Base-by-base conservation (phyloP, 2,329 filamentous ascomycete species). In the Bipolaris oryzae region DNA sequence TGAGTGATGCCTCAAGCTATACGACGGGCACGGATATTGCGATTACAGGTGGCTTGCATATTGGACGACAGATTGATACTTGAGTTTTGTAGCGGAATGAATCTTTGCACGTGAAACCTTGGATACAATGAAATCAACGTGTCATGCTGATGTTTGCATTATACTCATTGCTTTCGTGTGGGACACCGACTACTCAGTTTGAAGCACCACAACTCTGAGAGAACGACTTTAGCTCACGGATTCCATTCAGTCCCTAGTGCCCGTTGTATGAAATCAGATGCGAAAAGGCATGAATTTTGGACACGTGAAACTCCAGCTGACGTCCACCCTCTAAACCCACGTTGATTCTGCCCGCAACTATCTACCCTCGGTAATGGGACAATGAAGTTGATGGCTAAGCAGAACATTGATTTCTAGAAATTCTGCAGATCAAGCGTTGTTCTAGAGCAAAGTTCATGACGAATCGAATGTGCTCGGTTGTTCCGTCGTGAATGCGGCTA, bases 21-120 rank as follows among this genome's bases (percentile, higher is more conserved):
- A 81, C 78, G 3, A 81, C 79, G 0, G 78, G 74, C 1, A 71
- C 76, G 1, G 79, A 82, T 55, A 78, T 82, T 54, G 68, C 70
- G 3, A 78, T 81, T 21, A 80, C 78, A 1, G 80, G 80, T 2
- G 80, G 79, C 25, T 33, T 45, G 10, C 38, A 41, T 41, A 23
- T 41, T 7, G 38, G 20, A 41, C 38, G 38, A 25, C 38, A 41
- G 38, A 41, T 41, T 41, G 38, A 41, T 41, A 41, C 38, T 41
- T 41, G 38, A 41, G 20, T 25, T 41, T 23, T 41, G 11, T 9
- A 41, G 20, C 4, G 11, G 11, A 41, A 41, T 41, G n/a, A n/a
- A 41, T 21, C n/a, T 41, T 25, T 41, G 20, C 20, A 23, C 11
- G 4, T 41, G 20, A 41, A 15, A 11, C 38, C 4, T 41, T 41